Evolutionary conservation across 306 rosid genomes (phyloP).

Genomic region (Malus fusca): DNA sequence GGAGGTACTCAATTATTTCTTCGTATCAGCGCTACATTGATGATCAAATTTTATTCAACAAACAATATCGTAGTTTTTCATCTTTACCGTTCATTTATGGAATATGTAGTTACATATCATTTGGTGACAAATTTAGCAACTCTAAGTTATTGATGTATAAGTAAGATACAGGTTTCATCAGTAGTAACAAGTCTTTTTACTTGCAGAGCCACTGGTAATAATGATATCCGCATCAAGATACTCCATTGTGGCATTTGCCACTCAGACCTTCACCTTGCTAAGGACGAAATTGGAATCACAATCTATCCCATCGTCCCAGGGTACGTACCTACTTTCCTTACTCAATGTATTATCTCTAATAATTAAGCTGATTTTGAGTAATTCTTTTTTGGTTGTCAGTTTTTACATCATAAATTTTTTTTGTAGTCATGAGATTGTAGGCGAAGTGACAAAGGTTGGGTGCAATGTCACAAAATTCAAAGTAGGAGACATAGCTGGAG

Average conservation of each 20-base stretch:
- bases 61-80: too few relatives aligned
- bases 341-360: background rate
- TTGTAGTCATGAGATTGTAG: slow-evolving; percentile 9
- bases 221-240: slow-evolving; percentile 10
- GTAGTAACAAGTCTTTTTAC: too few relatives aligned
- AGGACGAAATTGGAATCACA: background rate
- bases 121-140: too few relatives aligned
- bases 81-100: background rate
- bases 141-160: background rate
- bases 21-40: too few relatives aligned
- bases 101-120: too few relatives aligned
- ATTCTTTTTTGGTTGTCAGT: background rate
- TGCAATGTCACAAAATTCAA: slow-evolving; percentile 6
- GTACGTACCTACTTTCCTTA: background rate
- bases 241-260: slow-evolving; percentile 19
- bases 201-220: background rate
- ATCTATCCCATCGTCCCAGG: slow-evolving; percentile 12
- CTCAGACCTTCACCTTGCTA: slow-evolving; percentile 4
- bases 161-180: background rate
- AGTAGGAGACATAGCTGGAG: slow-evolving; percentile 9
- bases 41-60: too few relatives aligned
- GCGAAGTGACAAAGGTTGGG: slow-evolving; percentile 5
- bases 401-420: too few relatives aligned
- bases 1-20: background rate
- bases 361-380: background rate